These are phyloP conservation scores for Antrodiella citrinella DNA, from an alignment of 768 basidiomycete genomes.

Conservation along the genomic window DNA sequence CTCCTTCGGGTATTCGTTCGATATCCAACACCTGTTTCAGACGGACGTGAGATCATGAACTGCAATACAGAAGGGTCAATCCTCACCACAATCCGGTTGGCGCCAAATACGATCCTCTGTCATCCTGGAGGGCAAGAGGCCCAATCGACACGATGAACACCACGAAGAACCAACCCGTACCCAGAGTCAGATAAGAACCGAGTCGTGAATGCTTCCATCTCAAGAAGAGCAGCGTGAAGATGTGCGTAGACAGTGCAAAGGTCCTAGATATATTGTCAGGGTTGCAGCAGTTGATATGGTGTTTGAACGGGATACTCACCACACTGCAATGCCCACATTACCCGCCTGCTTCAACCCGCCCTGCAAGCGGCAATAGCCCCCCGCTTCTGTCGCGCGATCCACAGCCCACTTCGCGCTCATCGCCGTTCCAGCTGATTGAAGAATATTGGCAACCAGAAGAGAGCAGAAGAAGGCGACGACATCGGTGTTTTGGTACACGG, in stretches of 20 bases:
- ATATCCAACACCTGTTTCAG: slow-evolving; percentile 36
- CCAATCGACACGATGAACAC: slow-evolving; percentile 28
- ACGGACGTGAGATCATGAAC: too few relatives aligned
- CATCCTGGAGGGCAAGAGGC: slow-evolving; percentile 27
- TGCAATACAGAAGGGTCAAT: too few relatives aligned
- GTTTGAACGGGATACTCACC: slow-evolving; percentile 18
- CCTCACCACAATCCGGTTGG: slow-evolving; percentile 34
- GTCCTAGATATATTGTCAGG: slow-evolving; percentile 17
- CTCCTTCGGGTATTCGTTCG: slow-evolving; percentile 28
- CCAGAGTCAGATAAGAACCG: slow-evolving; percentile 15
- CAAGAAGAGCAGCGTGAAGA: slow-evolving; percentile 34
- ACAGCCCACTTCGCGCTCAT: slow-evolving; percentile 24
- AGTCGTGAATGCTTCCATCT: slow-evolving; percentile 16
- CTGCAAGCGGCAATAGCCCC: slow-evolving; percentile 22
- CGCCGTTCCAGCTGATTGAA: slow-evolving; percentile 26
- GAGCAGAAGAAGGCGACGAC: slow-evolving; percentile 23
- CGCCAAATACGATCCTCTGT: slow-evolving; percentile 35
- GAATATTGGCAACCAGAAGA: slow-evolving; percentile 23
- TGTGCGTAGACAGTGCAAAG: slow-evolving; percentile 24
- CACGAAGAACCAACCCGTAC: slow-evolving; percentile 29
- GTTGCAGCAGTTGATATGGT: background rate
- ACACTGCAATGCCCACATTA: slow-evolving; percentile 35
- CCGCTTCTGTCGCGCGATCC: slow-evolving; percentile 17
- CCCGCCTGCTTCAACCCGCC: slow-evolving; percentile 34
- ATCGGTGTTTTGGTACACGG: slow-evolving; percentile 16